Conservation (phyloP, 306 rosid genomes). For the Trifolium subterraneum region DNA sequence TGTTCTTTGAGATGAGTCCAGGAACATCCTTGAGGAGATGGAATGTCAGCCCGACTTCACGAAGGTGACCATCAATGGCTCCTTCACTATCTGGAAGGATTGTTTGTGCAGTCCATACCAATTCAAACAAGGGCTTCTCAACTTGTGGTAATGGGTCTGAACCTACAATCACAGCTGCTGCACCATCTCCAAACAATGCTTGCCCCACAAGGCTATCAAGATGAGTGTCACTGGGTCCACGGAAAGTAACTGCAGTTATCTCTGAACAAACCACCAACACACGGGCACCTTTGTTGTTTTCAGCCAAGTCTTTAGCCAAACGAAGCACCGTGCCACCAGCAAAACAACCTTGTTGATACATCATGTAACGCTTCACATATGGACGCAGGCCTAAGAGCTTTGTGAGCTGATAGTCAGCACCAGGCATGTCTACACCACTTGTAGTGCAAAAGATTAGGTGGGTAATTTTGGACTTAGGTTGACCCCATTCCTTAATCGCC, state of each 20-base stretch:
- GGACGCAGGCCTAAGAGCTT: conserved; percentile 41
- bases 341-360: conserved; percentile 46
- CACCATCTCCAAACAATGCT: conserved; percentile 45
- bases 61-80: conserved; percentile 43
- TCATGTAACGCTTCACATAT: conserved; percentile 47
- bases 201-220: conserved; percentile 45
- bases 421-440: conserved; percentile 48
- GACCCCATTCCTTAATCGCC: conserved; percentile 45
- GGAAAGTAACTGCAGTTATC: conserved; percentile 42
- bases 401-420: conserved; percentile 49
- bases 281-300: conserved; percentile 42
- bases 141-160: conserved; percentile 32
- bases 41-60: conserved; percentile 37
- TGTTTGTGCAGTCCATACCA: conserved; percentile 44
- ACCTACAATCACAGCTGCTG: conserved; percentile 44
- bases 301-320: conserved; percentile 44
- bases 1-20: conserved; percentile 33
- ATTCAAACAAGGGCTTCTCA: conserved; percentile 38
- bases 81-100: conserved; percentile 43
- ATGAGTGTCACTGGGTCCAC: conserved; percentile 44
- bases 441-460: conserved; percentile 41
- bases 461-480: conserved; percentile 41
- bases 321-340: conserved; percentile 46
- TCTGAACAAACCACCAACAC: conserved; percentile 44
- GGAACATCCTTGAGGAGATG: conserved; percentile 48